Evolutionary conservation across 108 stramenopile genomes (phyloP).

Genomic region (Pseudonitzschia pungens): DNA sequence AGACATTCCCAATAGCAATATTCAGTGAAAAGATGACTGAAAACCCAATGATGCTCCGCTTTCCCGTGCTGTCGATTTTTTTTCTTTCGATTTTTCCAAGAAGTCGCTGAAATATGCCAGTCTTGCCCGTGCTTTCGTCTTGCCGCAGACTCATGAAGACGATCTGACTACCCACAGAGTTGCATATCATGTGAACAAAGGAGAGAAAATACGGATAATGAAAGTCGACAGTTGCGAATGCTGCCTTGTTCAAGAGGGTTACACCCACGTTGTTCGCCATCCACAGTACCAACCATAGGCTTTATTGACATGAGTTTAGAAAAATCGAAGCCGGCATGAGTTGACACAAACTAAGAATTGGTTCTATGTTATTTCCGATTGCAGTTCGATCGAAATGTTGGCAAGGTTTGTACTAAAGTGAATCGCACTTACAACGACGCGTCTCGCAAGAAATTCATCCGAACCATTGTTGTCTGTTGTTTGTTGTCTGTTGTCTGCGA

Average conservation of each 20-base stretch:
- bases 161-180: slow-evolving; percentile 49
- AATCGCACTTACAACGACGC: slow-evolving; percentile 26
- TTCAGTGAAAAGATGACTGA: slow-evolving; percentile 81
- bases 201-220: slow-evolving; percentile 86
- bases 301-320: slow-evolving; percentile 12
- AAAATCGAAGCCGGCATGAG: background rate
- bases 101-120: slow-evolving; percentile 38
- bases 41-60: slow-evolving; percentile 57
- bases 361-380: background rate
- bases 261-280: slow-evolving; percentile 81
- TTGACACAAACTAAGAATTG: background rate
- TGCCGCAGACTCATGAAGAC: slow-evolving; percentile 43
- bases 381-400: background rate
- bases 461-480: background rate
- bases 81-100: slow-evolving; percentile 54
- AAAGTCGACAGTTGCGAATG: slow-evolving; percentile 79
- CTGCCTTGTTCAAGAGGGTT: slow-evolving; percentile 86
- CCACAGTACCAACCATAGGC: slow-evolving; percentile 67
- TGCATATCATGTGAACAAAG: slow-evolving; percentile 86
- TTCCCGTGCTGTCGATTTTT: slow-evolving; percentile 51
- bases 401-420: background rate
- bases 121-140: slow-evolving; percentile 20
- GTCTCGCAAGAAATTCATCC: slow-evolving; percentile 7
- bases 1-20: slow-evolving; percentile 86
- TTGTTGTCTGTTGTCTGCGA: background rate